Conservation (phyloP, 345 rosid species). For the Noccaea caerulescens region DNA sequence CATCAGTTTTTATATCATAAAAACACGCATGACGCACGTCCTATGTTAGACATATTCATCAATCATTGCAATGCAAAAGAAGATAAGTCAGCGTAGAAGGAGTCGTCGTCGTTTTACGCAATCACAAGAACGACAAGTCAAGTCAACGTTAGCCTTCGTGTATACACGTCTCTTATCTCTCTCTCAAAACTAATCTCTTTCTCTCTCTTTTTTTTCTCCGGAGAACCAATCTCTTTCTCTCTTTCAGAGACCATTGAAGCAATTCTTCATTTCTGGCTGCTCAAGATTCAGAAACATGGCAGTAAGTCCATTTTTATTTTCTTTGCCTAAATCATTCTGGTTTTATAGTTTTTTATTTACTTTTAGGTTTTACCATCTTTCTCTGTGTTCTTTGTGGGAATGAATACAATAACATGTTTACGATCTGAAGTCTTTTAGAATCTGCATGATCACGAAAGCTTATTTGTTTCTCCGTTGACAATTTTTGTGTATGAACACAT, state of each 20-base stretch:
- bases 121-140: slow-evolving; percentile 30
- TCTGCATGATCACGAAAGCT: background rate
- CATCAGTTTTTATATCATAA: background rate
- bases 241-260: slow-evolving; percentile 1
- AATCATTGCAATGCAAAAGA: background rate
- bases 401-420: background rate
- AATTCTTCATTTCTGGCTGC: slow-evolving; percentile 31
- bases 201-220: background rate
- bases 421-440: background rate
- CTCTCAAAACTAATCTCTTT: background rate
- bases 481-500: background rate
- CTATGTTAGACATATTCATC: background rate
- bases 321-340: background rate
- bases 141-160: slow-evolving; percentile 42
- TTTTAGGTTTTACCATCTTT: background rate
- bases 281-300: slow-evolving; percentile 33
- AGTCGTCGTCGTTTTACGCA: slow-evolving; percentile 22
- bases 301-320: slow-evolving; percentile 20
- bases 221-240: background rate
- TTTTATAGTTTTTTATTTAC: background rate
- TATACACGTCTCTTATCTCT: slow-evolving; percentile 36
- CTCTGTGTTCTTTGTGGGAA: background rate
- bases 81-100: slow-evolving; percentile 20
- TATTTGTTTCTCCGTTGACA: slow-evolving; percentile 12
- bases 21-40: slow-evolving; percentile 22